A percentile compares a stretch with the other conserved stretches of the same genome.
phyloP scores from a whole-genome alignment of 2,329 filamentous ascomycete genomes.

The Fusarium albosuccineum region DNA sequence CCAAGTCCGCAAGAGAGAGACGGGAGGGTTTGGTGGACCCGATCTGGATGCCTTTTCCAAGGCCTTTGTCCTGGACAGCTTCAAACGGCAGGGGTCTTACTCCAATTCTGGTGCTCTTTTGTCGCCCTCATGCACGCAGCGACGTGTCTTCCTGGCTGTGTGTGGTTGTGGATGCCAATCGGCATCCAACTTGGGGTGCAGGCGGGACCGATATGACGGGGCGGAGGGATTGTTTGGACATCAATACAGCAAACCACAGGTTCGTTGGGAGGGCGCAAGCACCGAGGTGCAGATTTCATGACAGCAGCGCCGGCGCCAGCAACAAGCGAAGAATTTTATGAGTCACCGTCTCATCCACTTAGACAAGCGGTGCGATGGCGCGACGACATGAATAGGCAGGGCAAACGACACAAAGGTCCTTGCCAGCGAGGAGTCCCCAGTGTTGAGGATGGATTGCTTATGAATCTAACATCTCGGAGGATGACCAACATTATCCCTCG shows the following conservation, averaged over 20 bases:
- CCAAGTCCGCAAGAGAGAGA: slow-evolving; percentile 29
- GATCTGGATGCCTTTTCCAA: slow-evolving; percentile 13
- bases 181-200: slow-evolving; percentile 42
- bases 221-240: slow-evolving; percentile 47
- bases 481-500: slow-evolving; percentile 10
- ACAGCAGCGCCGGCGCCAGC: slow-evolving; percentile 37
- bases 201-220: slow-evolving; percentile 47
- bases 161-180: slow-evolving; percentile 45
- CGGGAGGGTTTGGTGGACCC: slow-evolving; percentile 35
- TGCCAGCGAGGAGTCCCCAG: slow-evolving; percentile 2
- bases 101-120: slow-evolving; percentile 30
- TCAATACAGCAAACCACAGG: slow-evolving; percentile 48
- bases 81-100: slow-evolving; percentile 38
- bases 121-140: slow-evolving; percentile 34
- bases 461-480: slow-evolving; percentile 20
- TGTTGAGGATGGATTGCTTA: slow-evolving; percentile 12
- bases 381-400: slow-evolving; percentile 15
- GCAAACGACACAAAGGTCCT: slow-evolving; percentile 7
- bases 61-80: slow-evolving; percentile 34
- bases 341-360: slow-evolving; percentile 44
- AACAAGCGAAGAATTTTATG: slow-evolving; percentile 40
- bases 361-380: slow-evolving; percentile 18
- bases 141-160: slow-evolving; percentile 44
- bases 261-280: slow-evolving; percentile 44
- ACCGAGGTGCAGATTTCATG: slow-evolving; percentile 38